Evolutionary conservation across 192 early-diverging fungal species (phyloP).

Genomic region (Coemansia sp.): DNA sequence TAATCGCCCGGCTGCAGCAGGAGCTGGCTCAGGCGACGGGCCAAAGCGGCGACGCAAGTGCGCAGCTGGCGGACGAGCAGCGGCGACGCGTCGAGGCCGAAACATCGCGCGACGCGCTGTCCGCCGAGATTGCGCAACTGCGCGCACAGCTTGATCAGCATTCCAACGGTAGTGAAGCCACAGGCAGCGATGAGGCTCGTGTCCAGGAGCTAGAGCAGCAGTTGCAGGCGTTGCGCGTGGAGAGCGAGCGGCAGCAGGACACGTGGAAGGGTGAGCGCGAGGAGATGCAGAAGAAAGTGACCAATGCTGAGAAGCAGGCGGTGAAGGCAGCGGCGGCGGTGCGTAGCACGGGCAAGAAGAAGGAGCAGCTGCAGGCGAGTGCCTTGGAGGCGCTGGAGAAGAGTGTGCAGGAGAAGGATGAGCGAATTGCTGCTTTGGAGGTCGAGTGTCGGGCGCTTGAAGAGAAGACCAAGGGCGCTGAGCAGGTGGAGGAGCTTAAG

Average conservation of each 20-base stretch:
- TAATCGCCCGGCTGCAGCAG: slow-evolving; percentile 24
- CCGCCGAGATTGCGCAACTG: background rate
- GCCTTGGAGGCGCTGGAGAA: slow-evolving; percentile 20
- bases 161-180: too few relatives aligned
- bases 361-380: slow-evolving; percentile 47
- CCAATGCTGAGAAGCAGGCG: slow-evolving; percentile 46
- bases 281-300: slow-evolving; percentile 43
- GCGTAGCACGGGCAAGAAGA: slow-evolving; percentile 50
- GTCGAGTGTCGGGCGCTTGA: slow-evolving; percentile 66
- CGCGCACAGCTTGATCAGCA: too few relatives aligned
- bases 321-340: slow-evolving; percentile 47
- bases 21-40: slow-evolving; percentile 13
- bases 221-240: slow-evolving; percentile 20
- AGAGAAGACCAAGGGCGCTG: slow-evolving; percentile 19
- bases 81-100: background rate
- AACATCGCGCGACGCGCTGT: background rate
- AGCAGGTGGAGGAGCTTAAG: slow-evolving; percentile 30
- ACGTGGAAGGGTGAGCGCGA: slow-evolving; percentile 27
- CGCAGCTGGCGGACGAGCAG: slow-evolving; percentile 6
- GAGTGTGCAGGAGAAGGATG: slow-evolving; percentile 37
- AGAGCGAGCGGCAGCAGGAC: slow-evolving; percentile 8
- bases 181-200: slow-evolving; percentile 2
- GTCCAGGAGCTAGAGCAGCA: slow-evolving; percentile 27
- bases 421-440: slow-evolving; percentile 38
- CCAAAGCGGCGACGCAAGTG: slow-evolving; percentile 1